Percentiles rank a stretch among this genome's conserved stretches.
Evolutionary conservation across 2,329 filamentous ascomycete species (phyloP).

Genomic region (Fusarium fracticaudum): DNA sequence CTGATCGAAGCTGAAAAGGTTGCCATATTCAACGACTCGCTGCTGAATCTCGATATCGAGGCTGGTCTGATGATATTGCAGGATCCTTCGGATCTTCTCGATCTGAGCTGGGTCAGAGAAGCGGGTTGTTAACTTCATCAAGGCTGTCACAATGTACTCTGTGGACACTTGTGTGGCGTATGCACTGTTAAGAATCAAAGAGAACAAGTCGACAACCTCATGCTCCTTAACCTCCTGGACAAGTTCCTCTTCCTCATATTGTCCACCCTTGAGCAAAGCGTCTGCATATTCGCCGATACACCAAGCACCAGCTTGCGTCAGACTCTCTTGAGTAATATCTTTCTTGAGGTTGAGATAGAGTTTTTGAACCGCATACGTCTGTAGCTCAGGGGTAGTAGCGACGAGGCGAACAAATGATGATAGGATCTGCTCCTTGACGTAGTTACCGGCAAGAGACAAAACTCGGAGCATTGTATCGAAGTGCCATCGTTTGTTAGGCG

Average conservation of each 20-base stretch:
- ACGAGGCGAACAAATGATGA: conserved; percentile 97
- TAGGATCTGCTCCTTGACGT: conserved; percentile 96
- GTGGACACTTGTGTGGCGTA: conserved; percentile 91
- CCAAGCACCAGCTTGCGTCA: conserved; percentile 94
- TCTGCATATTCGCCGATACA: conserved; percentile 98
- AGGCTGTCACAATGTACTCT: conserved; percentile 94
- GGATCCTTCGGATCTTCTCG: conserved; percentile 81
- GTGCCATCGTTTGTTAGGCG: conserved; percentile 98
- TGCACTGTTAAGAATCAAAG: conserved; percentile 90
- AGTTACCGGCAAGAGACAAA: conserved; percentile 91
- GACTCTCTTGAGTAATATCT: conserved; percentile 95
- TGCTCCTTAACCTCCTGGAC: conserved; percentile 83
- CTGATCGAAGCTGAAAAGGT: conserved; percentile 90
- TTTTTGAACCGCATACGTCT: conserved; percentile 97
- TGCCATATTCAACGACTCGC: conserved; percentile 92
- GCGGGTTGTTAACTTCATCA: conserved; percentile 94
- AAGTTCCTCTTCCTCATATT: conserved; percentile 93
- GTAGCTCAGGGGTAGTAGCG: conserved; percentile 91
- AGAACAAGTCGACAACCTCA: conserved; percentile 93
- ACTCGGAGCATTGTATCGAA: conserved; percentile 97
- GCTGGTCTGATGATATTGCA: conserved; percentile 83
- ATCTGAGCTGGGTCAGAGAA: conserved; percentile 86
- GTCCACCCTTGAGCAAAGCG: conserved; percentile 84
- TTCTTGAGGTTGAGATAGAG: conserved; percentile 90
- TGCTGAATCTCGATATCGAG: conserved; percentile 97